Base-by-base conservation (phyloP, 2,329 filamentous ascomycete species). In the Colletotrichum navitas region DNA sequence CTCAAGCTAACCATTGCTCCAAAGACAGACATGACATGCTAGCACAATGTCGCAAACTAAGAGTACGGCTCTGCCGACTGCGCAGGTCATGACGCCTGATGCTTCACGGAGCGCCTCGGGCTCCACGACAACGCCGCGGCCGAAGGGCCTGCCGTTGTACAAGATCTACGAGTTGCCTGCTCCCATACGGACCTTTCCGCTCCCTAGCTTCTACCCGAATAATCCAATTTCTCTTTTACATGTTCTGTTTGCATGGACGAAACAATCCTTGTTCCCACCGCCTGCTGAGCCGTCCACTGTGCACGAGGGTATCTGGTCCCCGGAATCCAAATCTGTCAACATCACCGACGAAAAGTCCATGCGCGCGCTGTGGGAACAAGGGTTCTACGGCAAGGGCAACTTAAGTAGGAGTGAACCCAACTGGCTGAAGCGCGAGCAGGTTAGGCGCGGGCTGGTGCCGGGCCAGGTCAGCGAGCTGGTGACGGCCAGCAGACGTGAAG, bases 381-480 rank as follows among this genome's bases (percentile, higher is more conserved):
- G 96, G 6, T 99, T 99, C 82, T 99, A 95, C 81, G 97, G 97
- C 59, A 98, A 98, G 81, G 96, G 96, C 55, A 95, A 86, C 76
- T 85, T 98, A 70, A 98, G 95, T 83, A 90, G 97, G 76, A 98
- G 95, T 85, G 95, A 99, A 80, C 95, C 95, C 3, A 96, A 91
- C 76, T 99, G 96, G 96, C 81, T 97, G 62, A 93, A 93, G 74
- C 88, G 93, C 74, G 94, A 97, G 81, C 92, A 93, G 80, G 90
- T 92, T 36, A 88, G 92, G 62, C 87, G 87, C 71, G 93, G 93
- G 14, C 81, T 91, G 21, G 83, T 90, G 34, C 87, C 89, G 41
- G 85, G 84, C 32, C 87, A 90, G 74, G 96, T 96, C 54, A 95
- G 92, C 75, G 95, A 98, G 82, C 91, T 97, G 73, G 85, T 90